Evolutionary conservation across 805 yeast genomes (phyloP).

Genomic region (Saccharomycopsis amapae): DNA sequence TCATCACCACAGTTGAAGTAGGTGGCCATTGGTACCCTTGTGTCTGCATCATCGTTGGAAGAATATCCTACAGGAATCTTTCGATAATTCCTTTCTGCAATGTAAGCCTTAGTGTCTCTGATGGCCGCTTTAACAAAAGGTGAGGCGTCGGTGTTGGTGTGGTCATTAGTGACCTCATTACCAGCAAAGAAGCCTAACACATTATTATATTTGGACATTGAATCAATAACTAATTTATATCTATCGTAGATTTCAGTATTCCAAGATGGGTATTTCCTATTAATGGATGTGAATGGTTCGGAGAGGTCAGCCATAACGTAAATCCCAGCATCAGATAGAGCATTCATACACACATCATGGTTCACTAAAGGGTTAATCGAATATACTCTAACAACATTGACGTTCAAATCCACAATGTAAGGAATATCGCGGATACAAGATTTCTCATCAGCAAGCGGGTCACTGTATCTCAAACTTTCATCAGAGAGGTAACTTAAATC

Average conservation of each 20-base stretch:
- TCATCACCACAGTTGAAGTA: conserved; percentile 70
- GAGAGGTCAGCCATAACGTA: conserved; percentile 76
- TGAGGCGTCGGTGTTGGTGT: conserved; percentile 63
- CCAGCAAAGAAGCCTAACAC: conserved; percentile 81
- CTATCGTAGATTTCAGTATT: conserved; percentile 52
- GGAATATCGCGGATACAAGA: conserved; percentile 71
- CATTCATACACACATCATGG: conserved; percentile 62
- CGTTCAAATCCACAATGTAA: conserved; percentile 50
- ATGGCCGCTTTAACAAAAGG: conserved; percentile 79
- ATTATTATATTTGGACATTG: conserved; percentile 62
- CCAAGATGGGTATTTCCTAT: conserved; percentile 62
- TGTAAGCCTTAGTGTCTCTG: conserved; percentile 69
- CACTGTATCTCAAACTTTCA: conserved; percentile 42
- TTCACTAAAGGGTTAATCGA: conserved; percentile 59
- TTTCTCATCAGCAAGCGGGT: conserved; percentile 59
- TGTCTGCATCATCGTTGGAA: conserved; percentile 64
- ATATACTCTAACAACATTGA: conserved; percentile 71
- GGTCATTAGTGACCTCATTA: conserved; percentile 71
- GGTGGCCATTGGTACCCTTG: conserved; percentile 63
- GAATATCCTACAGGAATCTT: conserved; percentile 75
- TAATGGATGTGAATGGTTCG: conserved; percentile 55
- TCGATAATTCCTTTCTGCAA: conserved; percentile 53
- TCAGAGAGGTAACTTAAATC: conserved; percentile 44
- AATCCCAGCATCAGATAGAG: conserved; percentile 66
- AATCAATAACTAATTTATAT: conserved; percentile 64